Conservation (phyloP, 1,139 yeast species). For the Hyphopichia buzzinii region DNA sequence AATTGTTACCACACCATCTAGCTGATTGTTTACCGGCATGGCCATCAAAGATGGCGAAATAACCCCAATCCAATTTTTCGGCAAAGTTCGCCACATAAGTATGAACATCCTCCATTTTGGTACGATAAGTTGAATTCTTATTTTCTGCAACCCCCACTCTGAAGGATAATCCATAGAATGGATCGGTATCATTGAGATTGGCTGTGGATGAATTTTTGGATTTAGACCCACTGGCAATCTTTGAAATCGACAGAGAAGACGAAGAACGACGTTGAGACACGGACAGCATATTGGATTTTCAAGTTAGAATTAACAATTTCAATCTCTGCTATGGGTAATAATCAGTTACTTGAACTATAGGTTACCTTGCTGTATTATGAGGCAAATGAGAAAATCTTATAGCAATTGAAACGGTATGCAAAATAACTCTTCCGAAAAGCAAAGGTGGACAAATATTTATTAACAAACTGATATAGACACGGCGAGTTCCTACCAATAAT, state of each 20-base stretch:
- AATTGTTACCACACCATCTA: slow-evolving; percentile 89
- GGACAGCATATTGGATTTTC: no score
- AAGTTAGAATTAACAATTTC: no score
- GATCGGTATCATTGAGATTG: slow-evolving; percentile 26
- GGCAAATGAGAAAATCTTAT: no score
- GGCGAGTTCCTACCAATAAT: no score
- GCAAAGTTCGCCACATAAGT: slow-evolving; percentile 91
- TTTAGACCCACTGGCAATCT: slow-evolving; percentile 3
- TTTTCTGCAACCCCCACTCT: slow-evolving; percentile 90
- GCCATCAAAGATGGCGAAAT: slow-evolving; percentile 95
- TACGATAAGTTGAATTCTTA: slow-evolving; percentile 73
- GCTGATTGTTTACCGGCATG: slow-evolving; percentile 96
- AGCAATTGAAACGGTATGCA: no score
- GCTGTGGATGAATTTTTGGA: slow-evolving; percentile 2
- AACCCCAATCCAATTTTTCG: slow-evolving; percentile 88
- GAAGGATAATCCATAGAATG: slow-evolving; percentile 57
- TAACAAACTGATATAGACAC: no score
- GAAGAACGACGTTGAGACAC: slow-evolving; percentile 2
- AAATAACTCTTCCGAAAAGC: no score
- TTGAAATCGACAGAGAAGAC: slow-evolving; percentile 5
- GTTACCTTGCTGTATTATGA: no score
- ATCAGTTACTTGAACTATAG: no score
- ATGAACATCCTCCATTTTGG: slow-evolving; percentile 96
- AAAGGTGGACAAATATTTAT: no score
- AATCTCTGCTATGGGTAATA: no score